Conservation (phyloP, 2,329 filamentous ascomycete genomes). For the Nannizziopsis arthrosporioides region DNA sequence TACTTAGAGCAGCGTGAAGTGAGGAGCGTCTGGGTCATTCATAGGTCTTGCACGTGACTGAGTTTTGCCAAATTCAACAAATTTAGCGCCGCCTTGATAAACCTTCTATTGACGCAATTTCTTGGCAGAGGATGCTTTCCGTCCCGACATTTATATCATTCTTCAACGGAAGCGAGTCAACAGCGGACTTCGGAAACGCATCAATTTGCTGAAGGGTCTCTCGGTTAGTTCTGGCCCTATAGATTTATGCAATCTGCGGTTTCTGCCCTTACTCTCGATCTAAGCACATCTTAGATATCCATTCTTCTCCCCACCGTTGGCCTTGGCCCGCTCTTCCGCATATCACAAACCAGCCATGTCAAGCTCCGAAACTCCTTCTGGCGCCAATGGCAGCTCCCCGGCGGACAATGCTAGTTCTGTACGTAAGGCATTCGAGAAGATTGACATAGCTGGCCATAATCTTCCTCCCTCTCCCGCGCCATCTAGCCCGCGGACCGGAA, state of each 20-base stretch:
- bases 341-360: constrained; percentile 14
- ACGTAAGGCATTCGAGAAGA: constrained; percentile 44
- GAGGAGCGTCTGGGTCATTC: no score
- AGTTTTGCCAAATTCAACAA: constrained; percentile 32
- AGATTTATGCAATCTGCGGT: no score
- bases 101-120: constrained; percentile 4
- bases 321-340: neutral
- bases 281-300: neutral
- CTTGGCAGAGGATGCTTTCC: constrained; percentile 1
- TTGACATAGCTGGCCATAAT: constrained; percentile 73
- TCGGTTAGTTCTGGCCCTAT: no score
- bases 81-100: constrained; percentile 21
- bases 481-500: constrained; percentile 74
- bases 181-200: no score
- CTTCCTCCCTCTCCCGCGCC: constrained; percentile 85
- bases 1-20: no score
- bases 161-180: neutral
- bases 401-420: constrained; percentile 9
- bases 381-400: constrained; percentile 1
- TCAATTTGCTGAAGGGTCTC: no score
- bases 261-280: no score
- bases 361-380: constrained; percentile 5
- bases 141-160: neutral
- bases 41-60: no score
- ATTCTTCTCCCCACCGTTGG: neutral